A percentile compares a stretch with the other conserved stretches of the same genome.
These are phyloP conservation scores for Pistacia vera DNA, from an alignment of 345 rosid genomes.

Conservation along the genomic window DNA sequence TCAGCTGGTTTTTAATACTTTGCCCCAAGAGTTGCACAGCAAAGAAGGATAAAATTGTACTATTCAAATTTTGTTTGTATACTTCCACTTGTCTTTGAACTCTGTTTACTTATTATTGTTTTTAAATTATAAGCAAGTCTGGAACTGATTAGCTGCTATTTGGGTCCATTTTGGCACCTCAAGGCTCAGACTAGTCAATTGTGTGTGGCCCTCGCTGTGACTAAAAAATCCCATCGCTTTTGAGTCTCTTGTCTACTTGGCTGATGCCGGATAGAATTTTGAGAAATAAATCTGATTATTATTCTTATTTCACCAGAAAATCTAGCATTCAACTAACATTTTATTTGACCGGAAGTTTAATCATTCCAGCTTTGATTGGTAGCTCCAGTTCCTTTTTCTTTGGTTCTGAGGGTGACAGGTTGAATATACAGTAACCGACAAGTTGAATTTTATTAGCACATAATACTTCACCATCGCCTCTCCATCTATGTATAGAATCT, in stretches of 20 bases:
- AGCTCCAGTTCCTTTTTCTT: background rate
- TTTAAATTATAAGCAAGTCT: background rate
- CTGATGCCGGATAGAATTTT: background rate
- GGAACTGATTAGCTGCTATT: background rate
- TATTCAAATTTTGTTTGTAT: background rate
- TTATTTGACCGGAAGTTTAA: background rate
- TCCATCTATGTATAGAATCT: no score
- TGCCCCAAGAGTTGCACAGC: no score
- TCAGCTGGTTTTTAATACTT: background rate
- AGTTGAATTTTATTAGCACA: no score
- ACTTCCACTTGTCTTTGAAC: background rate
- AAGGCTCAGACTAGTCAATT: background rate
- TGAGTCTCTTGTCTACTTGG: background rate
- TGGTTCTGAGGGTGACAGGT: no score
- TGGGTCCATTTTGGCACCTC: background rate
- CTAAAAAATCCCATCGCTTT: background rate
- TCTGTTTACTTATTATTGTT: background rate
- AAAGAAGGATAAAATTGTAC: background rate
- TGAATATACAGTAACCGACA: no score
- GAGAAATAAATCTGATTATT: background rate
- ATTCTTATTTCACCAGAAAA: background rate
- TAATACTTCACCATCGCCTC: no score
- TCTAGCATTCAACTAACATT: conserved; percentile 7
- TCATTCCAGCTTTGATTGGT: background rate
- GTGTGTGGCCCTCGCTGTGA: background rate